Conservation (phyloP, 2,329 filamentous ascomycete species). For the Epichloe sibirici region DNA sequence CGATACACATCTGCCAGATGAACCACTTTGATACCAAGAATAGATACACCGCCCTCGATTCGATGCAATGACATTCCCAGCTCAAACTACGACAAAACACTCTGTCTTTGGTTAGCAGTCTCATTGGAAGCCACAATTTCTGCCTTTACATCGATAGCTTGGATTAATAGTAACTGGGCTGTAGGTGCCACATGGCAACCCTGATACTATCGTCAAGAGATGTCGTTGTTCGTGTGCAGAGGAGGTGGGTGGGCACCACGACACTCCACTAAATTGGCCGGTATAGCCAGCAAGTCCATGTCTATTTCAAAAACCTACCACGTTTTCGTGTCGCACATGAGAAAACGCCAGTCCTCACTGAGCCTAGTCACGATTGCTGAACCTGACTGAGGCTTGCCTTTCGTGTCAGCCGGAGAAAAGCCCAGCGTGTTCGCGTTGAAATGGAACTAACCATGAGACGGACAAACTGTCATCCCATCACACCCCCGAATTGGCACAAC, state of each 20-base stretch:
- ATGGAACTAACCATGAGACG: not conserved
- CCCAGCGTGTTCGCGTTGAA: not conserved
- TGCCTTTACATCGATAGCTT: not conserved
- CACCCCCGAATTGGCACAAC: not conserved
- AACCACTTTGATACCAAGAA: not conserved
- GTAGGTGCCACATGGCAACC: slow-evolving; percentile 3
- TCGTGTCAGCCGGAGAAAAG: not conserved
- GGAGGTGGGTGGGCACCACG: not conserved
- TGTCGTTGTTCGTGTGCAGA: not conserved
- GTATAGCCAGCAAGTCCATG: no score
- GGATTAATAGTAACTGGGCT: not conserved
- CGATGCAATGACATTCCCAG: not conserved
- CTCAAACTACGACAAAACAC: not conserved
- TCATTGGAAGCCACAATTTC: not conserved
- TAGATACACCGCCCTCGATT: not conserved
- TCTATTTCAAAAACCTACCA: no score
- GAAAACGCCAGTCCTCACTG: not conserved
- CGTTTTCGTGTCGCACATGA: not conserved
- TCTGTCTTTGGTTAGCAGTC: not conserved
- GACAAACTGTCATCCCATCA: not conserved
- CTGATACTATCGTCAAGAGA: not conserved
- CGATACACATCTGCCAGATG: not conserved
- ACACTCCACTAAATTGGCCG: no score
- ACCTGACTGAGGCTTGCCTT: not conserved
- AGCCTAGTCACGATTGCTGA: not conserved